Base-by-base conservation (phyloP, 345 rosid genomes). In the Populus simonii region DNA sequence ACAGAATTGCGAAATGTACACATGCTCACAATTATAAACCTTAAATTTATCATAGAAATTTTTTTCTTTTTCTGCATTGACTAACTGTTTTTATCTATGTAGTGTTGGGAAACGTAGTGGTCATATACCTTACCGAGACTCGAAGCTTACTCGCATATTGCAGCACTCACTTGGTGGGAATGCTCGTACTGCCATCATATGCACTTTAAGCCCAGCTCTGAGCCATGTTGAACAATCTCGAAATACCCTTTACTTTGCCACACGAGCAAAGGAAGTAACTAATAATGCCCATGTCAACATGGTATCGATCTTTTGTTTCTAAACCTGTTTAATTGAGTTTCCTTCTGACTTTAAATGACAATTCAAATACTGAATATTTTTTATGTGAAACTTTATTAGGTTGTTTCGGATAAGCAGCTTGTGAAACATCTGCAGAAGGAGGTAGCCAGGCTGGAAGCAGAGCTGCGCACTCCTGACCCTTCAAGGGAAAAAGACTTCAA, bases 161-260 rank as follows among this genome's bases (percentile, higher is more conserved):
- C 98, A 96, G 87, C 98, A 96, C 80, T 96, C 98, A 61, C 98
- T 96, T 18, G 99, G 99, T 74, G 99, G 99, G 73, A 96, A 96
- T 88, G 99, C 98, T 47, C 91, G 99, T 31, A 96, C 99, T 53
- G 99, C 99, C 76, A 96, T 96, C 76, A 94, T 96, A 45, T 96
- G 98, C 80, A 96, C 98, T 77, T 69, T 96, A 79, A 94, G 99
- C 88, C 99, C 99, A 73, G 98, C 99, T 39, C 66, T 83, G 63
- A 83, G 89, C 84, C 98, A 96, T 83, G 89, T 88, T 76, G 99
- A 96, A 78, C 99, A 96, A 83, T 96, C 99, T 77, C 95, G 98
- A 80, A 96, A 94, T 77, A 94, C 98, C 75, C 98, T 96, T 18
- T 88, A 82, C 85, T 96, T 96, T 35, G 99, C 99, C 49, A 96